phyloP scores from a whole-genome alignment of 1,139 yeast genomes.

The Neolecta irregularis region DNA sequence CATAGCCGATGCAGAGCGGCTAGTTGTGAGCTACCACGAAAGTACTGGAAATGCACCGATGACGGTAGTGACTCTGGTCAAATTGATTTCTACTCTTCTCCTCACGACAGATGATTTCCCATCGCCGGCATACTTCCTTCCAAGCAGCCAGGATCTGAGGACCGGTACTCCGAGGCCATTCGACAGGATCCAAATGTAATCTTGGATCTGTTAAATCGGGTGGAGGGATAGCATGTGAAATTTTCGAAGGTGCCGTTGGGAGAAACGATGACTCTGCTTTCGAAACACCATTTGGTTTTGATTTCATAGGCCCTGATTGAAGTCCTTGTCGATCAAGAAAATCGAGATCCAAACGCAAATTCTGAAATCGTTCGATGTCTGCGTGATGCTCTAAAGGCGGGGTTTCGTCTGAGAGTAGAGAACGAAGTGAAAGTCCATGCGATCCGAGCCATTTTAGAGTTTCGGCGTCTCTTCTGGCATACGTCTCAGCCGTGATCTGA shows the following conservation, averaged over 20 bases:
- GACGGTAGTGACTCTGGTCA: too few relatives aligned
- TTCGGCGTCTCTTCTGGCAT: conserved; percentile 5
- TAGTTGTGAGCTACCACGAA: too few relatives aligned
- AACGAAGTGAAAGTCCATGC: not conserved
- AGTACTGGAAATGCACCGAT: too few relatives aligned
- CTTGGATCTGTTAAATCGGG: not conserved
- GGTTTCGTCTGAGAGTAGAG: not conserved
- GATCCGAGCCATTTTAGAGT: conserved; percentile 3
- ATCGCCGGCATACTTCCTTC: conserved; percentile 9
- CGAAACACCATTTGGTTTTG: too few relatives aligned
- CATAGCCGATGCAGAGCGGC: too few relatives aligned
- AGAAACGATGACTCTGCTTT: not conserved
- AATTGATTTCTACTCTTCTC: not conserved
- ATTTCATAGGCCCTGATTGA: too few relatives aligned
- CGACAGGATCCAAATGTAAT: conserved; percentile 4
- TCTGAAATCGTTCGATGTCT: not conserved
- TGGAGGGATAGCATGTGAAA: too few relatives aligned
- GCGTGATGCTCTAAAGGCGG: not conserved
- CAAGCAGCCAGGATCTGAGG: conserved; percentile 13
- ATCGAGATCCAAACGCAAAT: not conserved
- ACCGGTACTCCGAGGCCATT: conserved; percentile 10
- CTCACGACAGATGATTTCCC: conserved; percentile 1
- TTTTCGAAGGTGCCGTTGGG: not conserved
- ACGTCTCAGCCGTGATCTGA: conserved; percentile 3
- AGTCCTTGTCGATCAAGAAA: conserved; percentile 6